Percentiles rank a stretch among this genome's conserved stretches.
These are phyloP conservation scores for Fusarium coicis DNA, from an alignment of 2,329 filamentous ascomycete species.

Conservation along the genomic window DNA sequence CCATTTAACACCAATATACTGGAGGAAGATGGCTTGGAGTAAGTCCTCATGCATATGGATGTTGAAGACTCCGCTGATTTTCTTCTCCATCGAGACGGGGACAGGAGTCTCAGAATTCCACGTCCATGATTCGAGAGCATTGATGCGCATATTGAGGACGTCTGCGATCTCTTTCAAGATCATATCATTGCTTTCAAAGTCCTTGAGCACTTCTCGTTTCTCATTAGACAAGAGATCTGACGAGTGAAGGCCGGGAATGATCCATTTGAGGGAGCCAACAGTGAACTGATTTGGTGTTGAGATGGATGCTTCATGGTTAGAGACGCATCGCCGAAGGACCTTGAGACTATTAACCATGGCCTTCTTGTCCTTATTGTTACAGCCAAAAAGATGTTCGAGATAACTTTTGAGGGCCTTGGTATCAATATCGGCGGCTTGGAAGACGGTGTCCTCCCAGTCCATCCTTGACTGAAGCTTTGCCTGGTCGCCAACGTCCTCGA, in stretches of 20 bases:
- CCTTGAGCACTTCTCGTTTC: slow-evolving; percentile 54
- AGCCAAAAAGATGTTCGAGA: slow-evolving; percentile 55
- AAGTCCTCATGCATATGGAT: slow-evolving; percentile 65
- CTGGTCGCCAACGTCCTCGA: slow-evolving; percentile 54
- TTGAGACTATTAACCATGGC: slow-evolving; percentile 39
- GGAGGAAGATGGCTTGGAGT: slow-evolving; percentile 62
- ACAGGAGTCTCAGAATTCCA: slow-evolving; percentile 56
- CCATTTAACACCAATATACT: slow-evolving; percentile 61
- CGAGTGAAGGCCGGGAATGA: slow-evolving; percentile 55
- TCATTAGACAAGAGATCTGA: slow-evolving; percentile 58
- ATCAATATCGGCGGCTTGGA: slow-evolving; percentile 53
- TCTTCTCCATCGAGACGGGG: slow-evolving; percentile 56
- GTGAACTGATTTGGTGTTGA: slow-evolving; percentile 51
- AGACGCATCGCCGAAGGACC: slow-evolving; percentile 43
- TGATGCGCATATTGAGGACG: slow-evolving; percentile 63
- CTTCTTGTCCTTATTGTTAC: slow-evolving; percentile 38
- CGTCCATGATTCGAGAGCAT: slow-evolving; percentile 56
- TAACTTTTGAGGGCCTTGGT: slow-evolving; percentile 52
- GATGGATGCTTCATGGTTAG: slow-evolving; percentile 47
- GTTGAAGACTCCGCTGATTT: slow-evolving; percentile 60
- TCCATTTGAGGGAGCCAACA: slow-evolving; percentile 49
- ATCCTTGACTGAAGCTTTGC: slow-evolving; percentile 52
- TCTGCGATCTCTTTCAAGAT: slow-evolving; percentile 62
- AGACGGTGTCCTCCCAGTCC: slow-evolving; percentile 59
- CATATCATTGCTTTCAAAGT: slow-evolving; percentile 54